A percentile compares a stretch with the other conserved stretches of the same genome.
phyloP scores from a whole-genome alignment of 2,329 filamentous ascomycete genomes.

The Cladorrhinum sp. region DNA sequence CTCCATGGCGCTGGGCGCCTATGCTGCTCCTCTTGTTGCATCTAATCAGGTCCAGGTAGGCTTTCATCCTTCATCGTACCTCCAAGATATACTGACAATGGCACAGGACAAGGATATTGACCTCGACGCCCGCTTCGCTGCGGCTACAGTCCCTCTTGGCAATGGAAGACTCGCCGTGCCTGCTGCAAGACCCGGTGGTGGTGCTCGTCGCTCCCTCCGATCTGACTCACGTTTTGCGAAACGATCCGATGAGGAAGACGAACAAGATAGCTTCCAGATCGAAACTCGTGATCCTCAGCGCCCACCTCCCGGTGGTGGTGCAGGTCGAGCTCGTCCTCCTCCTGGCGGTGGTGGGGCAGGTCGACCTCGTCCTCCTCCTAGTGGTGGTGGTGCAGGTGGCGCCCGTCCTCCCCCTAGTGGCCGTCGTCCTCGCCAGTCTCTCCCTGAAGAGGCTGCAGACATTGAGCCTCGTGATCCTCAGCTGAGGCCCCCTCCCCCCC shows the following conservation, averaged over 20 bases:
- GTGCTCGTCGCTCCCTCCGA: background rate
- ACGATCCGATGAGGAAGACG: background rate
- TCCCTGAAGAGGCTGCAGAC: background rate
- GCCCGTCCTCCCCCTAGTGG: background rate
- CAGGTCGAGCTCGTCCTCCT: background rate
- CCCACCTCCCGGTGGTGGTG: background rate
- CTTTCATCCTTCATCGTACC: background rate
- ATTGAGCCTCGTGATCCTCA: background rate
- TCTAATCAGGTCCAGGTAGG: background rate
- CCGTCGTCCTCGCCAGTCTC: background rate
- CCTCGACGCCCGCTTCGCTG: background rate
- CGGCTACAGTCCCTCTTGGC: background rate
- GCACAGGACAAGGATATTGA: background rate
- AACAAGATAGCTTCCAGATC: background rate
- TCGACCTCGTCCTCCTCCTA: background rate
- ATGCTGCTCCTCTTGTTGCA: constrained; percentile 1
- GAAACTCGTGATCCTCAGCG: background rate
- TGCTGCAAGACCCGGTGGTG: background rate
- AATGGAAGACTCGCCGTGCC: background rate
- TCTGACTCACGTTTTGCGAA: background rate
- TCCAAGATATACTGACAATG: background rate
- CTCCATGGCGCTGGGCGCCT: background rate
- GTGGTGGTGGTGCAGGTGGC: background rate
- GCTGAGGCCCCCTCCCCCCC: no score
- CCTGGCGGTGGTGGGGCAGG: background rate